Conservation (phyloP, 106 monocot species). For the Ottelia alismoides region DNA sequence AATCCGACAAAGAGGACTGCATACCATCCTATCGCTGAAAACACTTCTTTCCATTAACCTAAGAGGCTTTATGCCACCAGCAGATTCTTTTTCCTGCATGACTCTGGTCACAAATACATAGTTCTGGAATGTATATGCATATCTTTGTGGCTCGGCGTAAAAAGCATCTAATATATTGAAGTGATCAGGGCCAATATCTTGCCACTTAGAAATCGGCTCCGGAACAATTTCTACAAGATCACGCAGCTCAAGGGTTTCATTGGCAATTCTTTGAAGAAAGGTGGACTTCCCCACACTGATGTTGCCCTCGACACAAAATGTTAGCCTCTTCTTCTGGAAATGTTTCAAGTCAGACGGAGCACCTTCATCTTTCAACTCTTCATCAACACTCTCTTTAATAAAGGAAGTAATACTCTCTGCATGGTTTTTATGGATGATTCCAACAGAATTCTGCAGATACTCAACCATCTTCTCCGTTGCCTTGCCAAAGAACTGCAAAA, state of each 20-base stretch:
- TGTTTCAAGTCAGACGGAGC: slow-evolving; percentile 18
- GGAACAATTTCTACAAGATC: slow-evolving; percentile 98
- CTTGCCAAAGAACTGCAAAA: slow-evolving; percentile 62
- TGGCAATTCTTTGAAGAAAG: slow-evolving; percentile 89
- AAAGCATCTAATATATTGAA: slow-evolving; percentile 98
- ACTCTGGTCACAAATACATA: slow-evolving; percentile 97
- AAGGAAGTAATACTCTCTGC: slow-evolving; percentile 96
- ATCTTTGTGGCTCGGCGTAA: slow-evolving; percentile 92
- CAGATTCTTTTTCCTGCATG: slow-evolving; percentile 94
- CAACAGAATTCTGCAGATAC: slow-evolving; percentile 57
- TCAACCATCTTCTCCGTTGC: slow-evolving; percentile 82
- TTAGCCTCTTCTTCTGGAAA: slow-evolving; percentile 76
- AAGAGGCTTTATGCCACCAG: slow-evolving; percentile 77
- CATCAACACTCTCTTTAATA: slow-evolving; percentile 90
- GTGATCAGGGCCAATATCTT: slow-evolving; percentile 93
- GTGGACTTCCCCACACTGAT: slow-evolving; percentile 98
- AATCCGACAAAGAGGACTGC: background rate
- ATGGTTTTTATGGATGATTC: slow-evolving; percentile 91
- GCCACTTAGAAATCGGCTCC: slow-evolving; percentile 89
- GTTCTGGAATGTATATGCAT: slow-evolving; percentile 98
- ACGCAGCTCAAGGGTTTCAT: slow-evolving; percentile 87
- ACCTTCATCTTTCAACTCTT: slow-evolving; percentile 52
- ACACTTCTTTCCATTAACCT: slow-evolving; percentile 96
- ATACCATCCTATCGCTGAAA: slow-evolving; percentile 96
- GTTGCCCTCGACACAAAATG: slow-evolving; percentile 97